Evolutionary conservation across 2,329 filamentous ascomycete genomes (phyloP), one percentile per base, ranked within the genome.

Genomic region (Chaetomiaceae sp.): DNA sequence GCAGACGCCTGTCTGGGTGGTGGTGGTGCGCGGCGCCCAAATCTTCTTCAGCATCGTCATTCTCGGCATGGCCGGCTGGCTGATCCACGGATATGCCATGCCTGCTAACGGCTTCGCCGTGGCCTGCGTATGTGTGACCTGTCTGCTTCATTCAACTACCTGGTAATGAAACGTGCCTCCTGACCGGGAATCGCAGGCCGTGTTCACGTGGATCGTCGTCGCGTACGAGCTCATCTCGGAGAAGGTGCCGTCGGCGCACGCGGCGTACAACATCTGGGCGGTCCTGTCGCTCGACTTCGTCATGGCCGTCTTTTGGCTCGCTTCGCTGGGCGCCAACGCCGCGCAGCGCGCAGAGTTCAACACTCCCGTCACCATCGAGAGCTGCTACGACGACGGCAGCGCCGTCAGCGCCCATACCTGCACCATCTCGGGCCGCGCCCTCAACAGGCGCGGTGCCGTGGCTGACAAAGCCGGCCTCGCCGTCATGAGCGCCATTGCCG

Each of bases 201-300:
- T 69, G 20, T 65, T 68, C 44, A 68, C 66, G 0, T 54, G 64
- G 45, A 59, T 64, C 38, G 58, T 66, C n/a, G 57, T 59, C 29
- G 45, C 58, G 25, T 69, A 68, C 36, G 51, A 56, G 9, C 44
- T 68, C 45, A 52, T 69, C 12, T 46, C 61, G 15, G 67, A 68
- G 42, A 67, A 66, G 50, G 61, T 63, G 2, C 6, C 51, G 6
- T 36, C 54, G 15, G 66, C 64, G 17, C 61, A 54, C 15, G 27
- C 31, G 2, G 59, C 50, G 12, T 69, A 69, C 61, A 68, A 69
- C 57, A 67, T 67, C 57, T 69, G 66, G 66, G 66, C 67, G 2
- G 51, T 66, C 17, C 51, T 69, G 17, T 47, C 65, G 1, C 63
- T 69, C 11, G 66, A 69, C 47, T 46, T 64, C n/a, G 31, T 66